Evolutionary conservation across 1,284 basidiomycete species (phyloP).

Genomic region (Xerocomus cyaneibrunnescens): DNA sequence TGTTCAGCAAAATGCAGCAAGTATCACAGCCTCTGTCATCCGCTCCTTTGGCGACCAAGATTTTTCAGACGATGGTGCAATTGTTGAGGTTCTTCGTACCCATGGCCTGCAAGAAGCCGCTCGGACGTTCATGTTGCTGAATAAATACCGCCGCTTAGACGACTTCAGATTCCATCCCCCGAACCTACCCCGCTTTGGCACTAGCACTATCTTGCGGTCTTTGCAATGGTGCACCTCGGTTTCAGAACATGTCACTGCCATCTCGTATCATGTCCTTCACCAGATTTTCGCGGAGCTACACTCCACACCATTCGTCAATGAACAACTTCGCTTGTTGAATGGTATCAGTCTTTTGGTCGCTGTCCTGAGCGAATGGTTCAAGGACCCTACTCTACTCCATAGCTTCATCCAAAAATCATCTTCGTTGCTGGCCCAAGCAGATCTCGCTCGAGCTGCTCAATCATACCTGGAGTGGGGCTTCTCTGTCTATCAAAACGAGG

Average conservation of each 20-base stretch:
- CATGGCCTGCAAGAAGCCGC: constrained; percentile 36
- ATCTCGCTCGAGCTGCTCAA: constrained; percentile 67
- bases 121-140: constrained; percentile 49
- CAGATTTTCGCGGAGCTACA: constrained; percentile 71
- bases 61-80: constrained; percentile 43
- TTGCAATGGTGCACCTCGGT: constrained; percentile 56
- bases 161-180: constrained; percentile 56
- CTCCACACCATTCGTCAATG: constrained; percentile 76
- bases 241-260: constrained; percentile 44
- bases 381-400: constrained; percentile 58
- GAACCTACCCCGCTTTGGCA: constrained; percentile 58
- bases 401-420: constrained; percentile 68
- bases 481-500: constrained; percentile 42
- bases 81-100: constrained; percentile 45
- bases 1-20: constrained; percentile 51
- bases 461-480: constrained; percentile 81
- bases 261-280: constrained; percentile 76
- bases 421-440: constrained; percentile 64
- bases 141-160: constrained; percentile 47
- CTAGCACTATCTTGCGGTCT: constrained; percentile 51
- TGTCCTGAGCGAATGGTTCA: constrained; percentile 53
- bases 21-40: constrained; percentile 56
- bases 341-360: constrained; percentile 75
- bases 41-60: constrained; percentile 63
- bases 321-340: constrained; percentile 79